phyloP scores from a whole-genome alignment of 2,329 filamentous ascomycete genomes.

The Phialocephala sp. region DNA sequence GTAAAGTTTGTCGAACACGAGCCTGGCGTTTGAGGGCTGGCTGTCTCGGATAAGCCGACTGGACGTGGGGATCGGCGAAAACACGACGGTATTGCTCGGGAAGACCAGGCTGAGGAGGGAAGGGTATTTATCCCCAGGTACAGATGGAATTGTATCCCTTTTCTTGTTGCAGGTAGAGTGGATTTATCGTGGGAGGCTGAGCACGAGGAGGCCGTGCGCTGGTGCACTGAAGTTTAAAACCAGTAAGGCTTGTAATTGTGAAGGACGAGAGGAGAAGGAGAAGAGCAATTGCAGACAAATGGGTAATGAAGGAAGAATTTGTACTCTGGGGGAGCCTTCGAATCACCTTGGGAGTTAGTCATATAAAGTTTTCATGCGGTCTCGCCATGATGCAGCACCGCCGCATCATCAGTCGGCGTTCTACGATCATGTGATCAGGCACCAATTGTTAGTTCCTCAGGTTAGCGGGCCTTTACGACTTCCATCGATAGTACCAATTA shows the following conservation, averaged over 20 bases:
- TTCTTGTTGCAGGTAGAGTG: conserved; percentile 25
- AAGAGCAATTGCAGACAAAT: not conserved
- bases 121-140: conserved; percentile 9
- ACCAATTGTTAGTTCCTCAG: not conserved
- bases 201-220: conserved; percentile 31
- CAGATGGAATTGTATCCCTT: conserved; percentile 7
- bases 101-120: conserved; percentile 11
- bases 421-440: not conserved
- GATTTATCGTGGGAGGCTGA: conserved; percentile 21
- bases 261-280: not conserved
- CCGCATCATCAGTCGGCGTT: not conserved
- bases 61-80: conserved; percentile 20
- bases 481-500: not conserved
- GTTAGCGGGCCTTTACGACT: not conserved
- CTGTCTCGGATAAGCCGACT: conserved; percentile 32
- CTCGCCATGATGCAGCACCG: not conserved
- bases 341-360: not conserved
- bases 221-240: conserved; percentile 7
- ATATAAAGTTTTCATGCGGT: conserved; percentile 7
- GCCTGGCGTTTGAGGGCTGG: conserved; percentile 29
- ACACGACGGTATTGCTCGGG: conserved; percentile 3
- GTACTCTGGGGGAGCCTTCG: not conserved
- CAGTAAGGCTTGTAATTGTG: conserved; percentile 8
- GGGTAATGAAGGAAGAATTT: not conserved
- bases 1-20: conserved; percentile 36